phyloP scores from a whole-genome alignment of 2,329 filamentous ascomycete species.

The Colletotrichum coccodes region DNA sequence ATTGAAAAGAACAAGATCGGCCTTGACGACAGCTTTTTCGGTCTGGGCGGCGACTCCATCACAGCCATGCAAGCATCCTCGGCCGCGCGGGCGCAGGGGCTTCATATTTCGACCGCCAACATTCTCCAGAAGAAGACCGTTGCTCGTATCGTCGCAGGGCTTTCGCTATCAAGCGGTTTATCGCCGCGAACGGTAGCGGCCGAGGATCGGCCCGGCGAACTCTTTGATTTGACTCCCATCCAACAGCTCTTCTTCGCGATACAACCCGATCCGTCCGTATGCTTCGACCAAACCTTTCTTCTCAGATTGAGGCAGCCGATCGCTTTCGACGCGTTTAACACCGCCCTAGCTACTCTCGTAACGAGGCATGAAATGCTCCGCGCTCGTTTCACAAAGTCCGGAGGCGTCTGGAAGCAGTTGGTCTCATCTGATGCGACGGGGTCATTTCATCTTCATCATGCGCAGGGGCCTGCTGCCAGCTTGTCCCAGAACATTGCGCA shows the following conservation, averaged over 20 bases:
- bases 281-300: slow-evolving; percentile 15
- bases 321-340: neutral
- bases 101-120: slow-evolving; percentile 7
- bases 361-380: slow-evolving; percentile 10
- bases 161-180: neutral
- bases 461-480: neutral
- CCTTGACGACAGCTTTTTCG: slow-evolving; percentile 2
- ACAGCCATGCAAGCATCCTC: slow-evolving; percentile 5
- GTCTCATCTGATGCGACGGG: neutral
- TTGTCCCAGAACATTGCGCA: slow-evolving; percentile 1
- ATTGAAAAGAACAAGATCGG: neutral
- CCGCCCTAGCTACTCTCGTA: slow-evolving; percentile 2
- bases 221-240: neutral
- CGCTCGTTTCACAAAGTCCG: neutral
- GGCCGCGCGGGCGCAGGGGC: neutral
- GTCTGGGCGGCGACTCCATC: neutral
- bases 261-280: neutral
- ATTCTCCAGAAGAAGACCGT: slow-evolving; percentile 25
- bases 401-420: neutral
- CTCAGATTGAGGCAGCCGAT: neutral
- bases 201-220: neutral
- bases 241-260: slow-evolving; percentile 11
- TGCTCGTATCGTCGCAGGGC: neutral
- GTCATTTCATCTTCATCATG: neutral
- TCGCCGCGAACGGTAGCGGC: too few relatives aligned